These are phyloP conservation scores for Zygoascus bituminiphila DNA, from an alignment of 805 yeast genomes.

Conservation along the genomic window DNA sequence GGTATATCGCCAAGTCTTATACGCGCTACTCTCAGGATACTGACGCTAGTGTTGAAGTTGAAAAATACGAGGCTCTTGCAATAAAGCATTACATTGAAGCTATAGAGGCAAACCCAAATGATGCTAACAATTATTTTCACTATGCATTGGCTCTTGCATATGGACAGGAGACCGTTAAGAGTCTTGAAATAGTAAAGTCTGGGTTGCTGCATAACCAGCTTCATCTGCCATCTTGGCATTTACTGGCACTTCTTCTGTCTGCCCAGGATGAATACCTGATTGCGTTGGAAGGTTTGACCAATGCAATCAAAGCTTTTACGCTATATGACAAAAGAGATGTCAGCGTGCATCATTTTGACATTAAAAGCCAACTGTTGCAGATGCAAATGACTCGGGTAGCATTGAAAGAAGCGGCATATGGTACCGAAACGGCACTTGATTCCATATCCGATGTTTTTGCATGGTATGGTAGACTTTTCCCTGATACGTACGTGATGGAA, in stretches of 20 bases:
- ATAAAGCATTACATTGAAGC: slow-evolving; percentile 14
- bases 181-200: slow-evolving; percentile 19
- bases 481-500: slow-evolving; percentile 9
- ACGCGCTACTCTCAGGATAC: slow-evolving; percentile 7
- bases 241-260: slow-evolving; percentile 55
- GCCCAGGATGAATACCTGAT: slow-evolving; percentile 49
- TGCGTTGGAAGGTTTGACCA: slow-evolving; percentile 48
- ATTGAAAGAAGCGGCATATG: slow-evolving; percentile 54
- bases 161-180: slow-evolving; percentile 17
- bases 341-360: neutral
- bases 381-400: slow-evolving; percentile 69
- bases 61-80: slow-evolving; percentile 14
- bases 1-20: slow-evolving; percentile 14
- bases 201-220: slow-evolving; percentile 36
- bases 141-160: slow-evolving; percentile 27
- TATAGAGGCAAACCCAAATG: slow-evolving; percentile 9
- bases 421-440: slow-evolving; percentile 51
- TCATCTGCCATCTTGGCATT: slow-evolving; percentile 56
- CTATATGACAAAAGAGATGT: neutral
- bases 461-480: slow-evolving; percentile 44
- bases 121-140: slow-evolving; percentile 15
- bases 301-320: slow-evolving; percentile 33
- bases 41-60: slow-evolving; percentile 10
- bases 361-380: slow-evolving; percentile 45
- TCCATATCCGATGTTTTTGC: slow-evolving; percentile 58